Evolutionary conservation across 1,284 basidiomycete genomes (phyloP).

Genomic region (Hypsizygus ulmarius): DNA sequence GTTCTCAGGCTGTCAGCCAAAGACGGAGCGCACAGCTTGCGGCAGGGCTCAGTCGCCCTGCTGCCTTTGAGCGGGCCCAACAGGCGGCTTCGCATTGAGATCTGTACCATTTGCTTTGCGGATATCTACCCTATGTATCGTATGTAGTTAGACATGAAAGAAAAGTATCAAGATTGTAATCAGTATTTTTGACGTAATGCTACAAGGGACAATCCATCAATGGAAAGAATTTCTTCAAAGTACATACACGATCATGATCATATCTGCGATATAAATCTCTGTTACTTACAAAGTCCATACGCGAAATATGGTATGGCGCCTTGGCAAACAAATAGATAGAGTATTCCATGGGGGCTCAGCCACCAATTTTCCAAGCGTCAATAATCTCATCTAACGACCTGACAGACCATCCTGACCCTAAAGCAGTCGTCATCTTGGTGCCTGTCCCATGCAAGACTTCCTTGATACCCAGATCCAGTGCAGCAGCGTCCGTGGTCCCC

Average conservation of each 20-base stretch:
- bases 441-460: slow-evolving; percentile 67
- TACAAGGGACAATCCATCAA: not conserved
- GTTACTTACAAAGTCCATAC: not conserved
- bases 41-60: slow-evolving; percentile 31
- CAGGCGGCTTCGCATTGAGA: slow-evolving; percentile 6
- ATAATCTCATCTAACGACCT: slow-evolving; percentile 63
- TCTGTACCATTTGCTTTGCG: not conserved
- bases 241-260: slow-evolving; percentile 1
- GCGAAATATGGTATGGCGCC: not conserved
- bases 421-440: slow-evolving; percentile 59
- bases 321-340: not conserved
- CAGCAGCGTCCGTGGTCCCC: slow-evolving; percentile 45
- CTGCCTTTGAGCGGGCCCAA: slow-evolving; percentile 29
- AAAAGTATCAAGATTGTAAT: slow-evolving; percentile 1
- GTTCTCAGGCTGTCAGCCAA: slow-evolving; percentile 31
- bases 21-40: slow-evolving; percentile 33
- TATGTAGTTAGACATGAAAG: not conserved
- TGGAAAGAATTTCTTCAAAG: not conserved
- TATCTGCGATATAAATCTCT: not conserved
- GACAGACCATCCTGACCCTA: slow-evolving; percentile 67
- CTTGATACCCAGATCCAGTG: slow-evolving; percentile 60
- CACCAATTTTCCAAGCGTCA: slow-evolving; percentile 45
- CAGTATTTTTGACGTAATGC: slow-evolving; percentile 1
- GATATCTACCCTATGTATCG: not conserved
- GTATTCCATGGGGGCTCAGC: not conserved